These are phyloP conservation scores for Mallotus japonicus DNA, from an alignment of 441 rosid species.

Conservation along the genomic window DNA sequence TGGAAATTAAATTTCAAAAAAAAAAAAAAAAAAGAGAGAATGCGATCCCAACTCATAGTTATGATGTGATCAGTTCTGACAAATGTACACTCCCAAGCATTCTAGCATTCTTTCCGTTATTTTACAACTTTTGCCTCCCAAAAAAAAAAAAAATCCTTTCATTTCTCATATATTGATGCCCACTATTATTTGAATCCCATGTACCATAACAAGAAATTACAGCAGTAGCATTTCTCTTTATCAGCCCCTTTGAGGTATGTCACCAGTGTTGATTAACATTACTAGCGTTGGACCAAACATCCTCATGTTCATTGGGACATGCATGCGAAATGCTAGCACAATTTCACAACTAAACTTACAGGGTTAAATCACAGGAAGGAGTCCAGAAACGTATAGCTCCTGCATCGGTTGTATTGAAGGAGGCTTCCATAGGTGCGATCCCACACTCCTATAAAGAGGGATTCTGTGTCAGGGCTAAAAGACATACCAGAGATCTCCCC, in stretches of 20 bases:
- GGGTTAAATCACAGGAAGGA: conserved; percentile 33
- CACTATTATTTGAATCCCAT: conserved; percentile 18
- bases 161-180: not conserved
- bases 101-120: conserved; percentile 16
- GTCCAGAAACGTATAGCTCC: conserved; percentile 41
- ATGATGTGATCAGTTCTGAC: conserved; percentile 7
- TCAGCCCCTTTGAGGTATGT: conserved; percentile 1
- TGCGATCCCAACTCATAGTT: not conserved
- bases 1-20: not conserved
- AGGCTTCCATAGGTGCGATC: conserved; percentile 67
- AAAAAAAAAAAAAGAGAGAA: not conserved
- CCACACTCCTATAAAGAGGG: conserved; percentile 55
- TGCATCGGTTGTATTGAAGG: conserved; percentile 48
- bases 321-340: conserved; percentile 14
- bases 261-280: conserved; percentile 17
- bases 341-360: conserved; percentile 14
- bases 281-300: conserved; percentile 17
- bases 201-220: conserved; percentile 14
- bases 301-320: conserved; percentile 15
- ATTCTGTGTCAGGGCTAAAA: conserved; percentile 58
- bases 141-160: not conserved
- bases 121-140: conserved; percentile 20
- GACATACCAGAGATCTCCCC: conserved; percentile 60
- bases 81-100: conserved; percentile 16
- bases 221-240: not conserved